phyloP scores from a whole-genome alignment of 2,329 filamentous ascomycete genomes.

The Paraconiothyrium sp. region DNA sequence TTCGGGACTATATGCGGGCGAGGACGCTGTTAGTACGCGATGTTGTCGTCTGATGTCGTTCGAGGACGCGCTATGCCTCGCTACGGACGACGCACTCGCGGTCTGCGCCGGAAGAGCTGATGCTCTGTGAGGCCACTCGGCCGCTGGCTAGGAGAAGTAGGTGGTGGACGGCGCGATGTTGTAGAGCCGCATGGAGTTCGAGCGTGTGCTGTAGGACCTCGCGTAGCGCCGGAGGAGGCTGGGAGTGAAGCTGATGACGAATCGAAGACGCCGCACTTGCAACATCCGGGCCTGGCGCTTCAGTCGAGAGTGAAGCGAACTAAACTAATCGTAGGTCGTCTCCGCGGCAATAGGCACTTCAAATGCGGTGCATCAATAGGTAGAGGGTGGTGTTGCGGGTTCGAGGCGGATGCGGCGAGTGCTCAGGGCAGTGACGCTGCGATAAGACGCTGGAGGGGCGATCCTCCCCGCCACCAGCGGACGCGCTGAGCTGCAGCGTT shows the following conservation, averaged over 20 bases:
- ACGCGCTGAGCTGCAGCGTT: slow-evolving; percentile 27
- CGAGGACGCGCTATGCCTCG: slow-evolving; percentile 26
- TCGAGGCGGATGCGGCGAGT: slow-evolving; percentile 16
- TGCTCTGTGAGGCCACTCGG: slow-evolving; percentile 23
- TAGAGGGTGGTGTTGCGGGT: slow-evolving; percentile 9
- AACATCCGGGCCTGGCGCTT: slow-evolving; percentile 45
- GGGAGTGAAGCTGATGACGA: slow-evolving; percentile 49
- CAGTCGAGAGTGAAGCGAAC: slow-evolving; percentile 19
- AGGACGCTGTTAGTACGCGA: slow-evolving; percentile 17
- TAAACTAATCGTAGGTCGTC: not conserved
- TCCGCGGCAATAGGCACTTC: not conserved
- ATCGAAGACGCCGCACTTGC: slow-evolving; percentile 42
- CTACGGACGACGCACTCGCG: slow-evolving; percentile 15
- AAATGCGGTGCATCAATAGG: not conserved
- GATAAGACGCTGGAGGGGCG: slow-evolving; percentile 38
- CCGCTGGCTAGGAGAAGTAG: slow-evolving; percentile 17
- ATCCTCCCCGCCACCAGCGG: slow-evolving; percentile 37
- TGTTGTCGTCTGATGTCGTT: slow-evolving; percentile 31
- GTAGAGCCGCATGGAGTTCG: slow-evolving; percentile 9
- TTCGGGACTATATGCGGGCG: slow-evolving; percentile 16
- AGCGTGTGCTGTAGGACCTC: slow-evolving; percentile 1
- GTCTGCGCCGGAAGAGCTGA: slow-evolving; percentile 21
- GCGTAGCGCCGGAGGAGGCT: slow-evolving; percentile 40
- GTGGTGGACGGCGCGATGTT: not conserved
- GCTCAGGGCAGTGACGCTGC: slow-evolving; percentile 37